These are phyloP conservation scores for Choanephora cucurbitarum DNA, from an alignment of 371 early-diverging fungal genomes.

Conservation along the genomic window DNA sequence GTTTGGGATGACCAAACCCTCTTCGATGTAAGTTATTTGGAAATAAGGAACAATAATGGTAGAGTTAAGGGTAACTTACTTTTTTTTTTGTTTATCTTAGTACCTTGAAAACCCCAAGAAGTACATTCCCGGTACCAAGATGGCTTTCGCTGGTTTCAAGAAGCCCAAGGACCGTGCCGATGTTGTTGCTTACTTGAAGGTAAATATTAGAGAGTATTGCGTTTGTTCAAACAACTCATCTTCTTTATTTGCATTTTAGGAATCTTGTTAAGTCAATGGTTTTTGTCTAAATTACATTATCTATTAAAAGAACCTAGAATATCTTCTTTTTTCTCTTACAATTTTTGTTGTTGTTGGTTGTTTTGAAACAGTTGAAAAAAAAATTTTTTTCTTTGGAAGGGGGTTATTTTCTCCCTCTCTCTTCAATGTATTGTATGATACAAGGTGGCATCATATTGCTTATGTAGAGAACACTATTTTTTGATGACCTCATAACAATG, in stretches of 20 bases:
- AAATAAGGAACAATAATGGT: background rate
- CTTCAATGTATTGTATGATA: too few relatives aligned
- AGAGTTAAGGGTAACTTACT: background rate
- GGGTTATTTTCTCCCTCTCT: too few relatives aligned
- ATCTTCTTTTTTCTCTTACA: too few relatives aligned
- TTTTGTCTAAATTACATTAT: too few relatives aligned
- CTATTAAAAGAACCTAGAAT: too few relatives aligned
- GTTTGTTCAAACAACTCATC: too few relatives aligned
- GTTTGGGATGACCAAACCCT: constrained; percentile 86
- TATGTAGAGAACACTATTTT: too few relatives aligned
- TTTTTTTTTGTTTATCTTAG: background rate
- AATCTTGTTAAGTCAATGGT: background rate
- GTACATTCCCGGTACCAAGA: constrained; percentile 96
- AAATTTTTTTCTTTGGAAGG: too few relatives aligned
- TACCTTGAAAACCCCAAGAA: constrained; percentile 98
- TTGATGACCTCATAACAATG: too few relatives aligned
- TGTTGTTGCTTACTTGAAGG: constrained; percentile 92
- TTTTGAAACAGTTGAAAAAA: too few relatives aligned
- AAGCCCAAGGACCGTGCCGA: constrained; percentile 91
- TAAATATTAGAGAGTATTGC: constrained; percentile 1
- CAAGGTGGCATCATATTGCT: too few relatives aligned
- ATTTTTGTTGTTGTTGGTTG: too few relatives aligned
- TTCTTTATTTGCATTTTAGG: background rate
- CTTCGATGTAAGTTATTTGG: constrained; percentile 54
- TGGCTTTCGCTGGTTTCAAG: constrained; percentile 99